phyloP scores from a whole-genome alignment of 2,329 filamentous ascomycete species.

The Huntiella bhutanensis region DNA sequence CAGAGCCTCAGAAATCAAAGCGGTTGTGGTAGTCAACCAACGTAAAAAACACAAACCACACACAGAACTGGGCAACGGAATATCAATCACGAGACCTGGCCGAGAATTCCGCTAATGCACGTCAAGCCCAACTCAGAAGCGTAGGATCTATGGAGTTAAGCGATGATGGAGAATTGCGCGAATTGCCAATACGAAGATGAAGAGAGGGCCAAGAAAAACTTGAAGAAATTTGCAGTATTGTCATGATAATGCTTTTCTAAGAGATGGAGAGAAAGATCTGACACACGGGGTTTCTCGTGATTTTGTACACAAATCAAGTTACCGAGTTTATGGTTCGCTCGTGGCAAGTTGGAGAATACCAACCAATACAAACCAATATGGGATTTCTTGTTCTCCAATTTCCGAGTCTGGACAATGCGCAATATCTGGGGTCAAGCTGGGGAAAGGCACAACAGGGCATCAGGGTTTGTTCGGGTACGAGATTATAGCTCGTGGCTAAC shows the following conservation, averaged over 20 bases:
- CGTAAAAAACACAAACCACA: background rate
- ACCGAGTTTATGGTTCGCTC: background rate
- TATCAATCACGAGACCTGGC: constrained; percentile 8
- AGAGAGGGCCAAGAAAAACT: background rate
- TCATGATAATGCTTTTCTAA: no score
- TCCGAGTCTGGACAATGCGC: no score
- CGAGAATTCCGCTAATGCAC: constrained; percentile 3
- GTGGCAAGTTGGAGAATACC: background rate
- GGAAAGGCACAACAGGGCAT: no score
- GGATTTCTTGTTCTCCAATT: no score
- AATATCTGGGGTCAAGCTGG: no score
- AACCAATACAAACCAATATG: background rate
- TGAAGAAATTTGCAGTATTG: background rate
- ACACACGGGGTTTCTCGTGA: background rate
- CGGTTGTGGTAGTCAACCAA: background rate
- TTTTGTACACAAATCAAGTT: background rate
- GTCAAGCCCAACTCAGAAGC: background rate
- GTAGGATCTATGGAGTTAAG: background rate
- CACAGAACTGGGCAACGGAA: background rate
- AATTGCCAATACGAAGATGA: background rate
- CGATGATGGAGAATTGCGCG: background rate
- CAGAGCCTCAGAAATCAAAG: background rate
- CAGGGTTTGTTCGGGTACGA: no score
- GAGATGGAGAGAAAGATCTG: no score
- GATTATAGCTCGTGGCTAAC: no score